phyloP scores from a whole-genome alignment of 202 grass and related monocot species.

The Carex sylvatica region DNA sequence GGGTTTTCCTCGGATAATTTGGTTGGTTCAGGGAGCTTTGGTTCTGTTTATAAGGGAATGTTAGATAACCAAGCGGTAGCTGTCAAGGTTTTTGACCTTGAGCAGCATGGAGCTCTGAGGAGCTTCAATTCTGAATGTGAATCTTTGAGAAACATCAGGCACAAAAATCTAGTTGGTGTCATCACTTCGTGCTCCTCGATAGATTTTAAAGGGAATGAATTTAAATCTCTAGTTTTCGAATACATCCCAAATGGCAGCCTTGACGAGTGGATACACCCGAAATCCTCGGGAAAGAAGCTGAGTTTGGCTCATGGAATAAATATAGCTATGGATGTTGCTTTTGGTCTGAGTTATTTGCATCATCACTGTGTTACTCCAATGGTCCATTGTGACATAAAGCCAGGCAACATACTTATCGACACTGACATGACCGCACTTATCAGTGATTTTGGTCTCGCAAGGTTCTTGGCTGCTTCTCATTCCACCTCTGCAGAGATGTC shows the following conservation, averaged over 20 bases:
- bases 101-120: constrained; percentile 9
- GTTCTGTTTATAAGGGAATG: constrained; percentile 40
- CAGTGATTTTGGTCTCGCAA: constrained; percentile 18
- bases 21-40: constrained; percentile 37
- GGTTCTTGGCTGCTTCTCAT: not conserved
- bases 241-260: constrained; percentile 37
- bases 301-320: constrained; percentile 10
- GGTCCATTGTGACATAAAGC: constrained; percentile 28
- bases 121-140: constrained; percentile 37
- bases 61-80: constrained; percentile 6
- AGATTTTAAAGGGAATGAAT: constrained; percentile 33
- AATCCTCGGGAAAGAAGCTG: not conserved
- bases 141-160: constrained; percentile 23
- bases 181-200: constrained; percentile 28
- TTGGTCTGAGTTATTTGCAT: constrained; percentile 11
- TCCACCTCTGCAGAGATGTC: not conserved
- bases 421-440: not conserved
- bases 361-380: not conserved
- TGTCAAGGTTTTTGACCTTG: constrained; percentile 36
- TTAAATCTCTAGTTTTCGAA: constrained; percentile 32
- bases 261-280: constrained; percentile 29
- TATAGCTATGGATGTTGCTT: constrained; percentile 3
- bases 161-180: constrained; percentile 36
- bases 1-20: constrained; percentile 34
- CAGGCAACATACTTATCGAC: constrained; percentile 15